Conservation (phyloP, 2,329 filamentous ascomycete species). For the Blastomyces parvus region DNA sequence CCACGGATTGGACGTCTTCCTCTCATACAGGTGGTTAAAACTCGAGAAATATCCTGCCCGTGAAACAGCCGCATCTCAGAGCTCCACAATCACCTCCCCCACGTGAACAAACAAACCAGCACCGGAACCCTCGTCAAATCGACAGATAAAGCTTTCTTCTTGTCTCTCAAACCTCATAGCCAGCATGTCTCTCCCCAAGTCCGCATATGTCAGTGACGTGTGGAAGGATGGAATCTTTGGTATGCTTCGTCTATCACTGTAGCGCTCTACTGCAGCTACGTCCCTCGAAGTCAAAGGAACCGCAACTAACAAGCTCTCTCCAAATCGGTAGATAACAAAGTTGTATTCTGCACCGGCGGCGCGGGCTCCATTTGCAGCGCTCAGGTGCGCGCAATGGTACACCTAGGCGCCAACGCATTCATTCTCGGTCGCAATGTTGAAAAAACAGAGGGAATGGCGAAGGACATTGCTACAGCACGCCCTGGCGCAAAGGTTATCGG, state of each 20-base stretch:
- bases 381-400: slow-evolving; percentile 82
- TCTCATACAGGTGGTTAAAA: neutral
- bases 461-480: slow-evolving; percentile 71
- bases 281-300: neutral
- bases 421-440: slow-evolving; percentile 84
- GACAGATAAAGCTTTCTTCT: neutral
- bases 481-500: slow-evolving; percentile 75
- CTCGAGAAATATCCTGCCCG: neutral
- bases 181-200: slow-evolving; percentile 58
- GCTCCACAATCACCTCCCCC: neutral
- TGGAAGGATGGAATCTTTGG: slow-evolving; percentile 86
- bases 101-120: neutral
- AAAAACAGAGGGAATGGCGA: slow-evolving; percentile 74
- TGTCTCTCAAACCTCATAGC: neutral
- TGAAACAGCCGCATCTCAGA: neutral
- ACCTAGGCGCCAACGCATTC: slow-evolving; percentile 84
- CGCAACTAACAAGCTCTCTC: neutral
- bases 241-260: slow-evolving; percentile 32
- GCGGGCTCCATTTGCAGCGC: slow-evolving; percentile 89
- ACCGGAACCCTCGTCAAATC: neutral
- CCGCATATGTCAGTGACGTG: slow-evolving; percentile 67
- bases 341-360: slow-evolving; percentile 90
- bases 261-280: neutral
- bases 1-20: neutral
- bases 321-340: slow-evolving; percentile 58